These are phyloP conservation scores for Petrea volubilis DNA, from an alignment of 257 asterid genomes.

Conservation along the genomic window DNA sequence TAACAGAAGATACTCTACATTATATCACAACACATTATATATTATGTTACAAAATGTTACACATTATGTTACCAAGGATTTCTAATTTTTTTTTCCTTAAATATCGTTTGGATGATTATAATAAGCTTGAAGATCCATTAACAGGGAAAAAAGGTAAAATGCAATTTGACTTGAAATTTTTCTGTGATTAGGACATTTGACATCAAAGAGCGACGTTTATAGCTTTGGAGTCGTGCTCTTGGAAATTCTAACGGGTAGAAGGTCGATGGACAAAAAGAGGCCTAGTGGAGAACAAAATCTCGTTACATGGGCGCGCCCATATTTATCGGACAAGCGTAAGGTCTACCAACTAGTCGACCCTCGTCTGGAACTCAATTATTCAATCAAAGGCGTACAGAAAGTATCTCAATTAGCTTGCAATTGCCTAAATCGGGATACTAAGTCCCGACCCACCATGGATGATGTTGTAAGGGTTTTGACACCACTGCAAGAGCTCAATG, in stretches of 20 bases:
- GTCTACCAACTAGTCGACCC: slow-evolving; percentile 88
- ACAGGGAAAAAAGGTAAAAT: no score
- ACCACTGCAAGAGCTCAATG: slow-evolving; percentile 73
- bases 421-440: slow-evolving; percentile 80
- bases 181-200: slow-evolving; percentile 93
- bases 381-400: slow-evolving; percentile 80
- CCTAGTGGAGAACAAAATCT: slow-evolving; percentile 93
- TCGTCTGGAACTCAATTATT: slow-evolving; percentile 78
- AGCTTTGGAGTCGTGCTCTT: slow-evolving; percentile 92
- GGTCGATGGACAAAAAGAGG: slow-evolving; percentile 92
- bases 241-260: slow-evolving; percentile 83
- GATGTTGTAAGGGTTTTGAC: slow-evolving; percentile 74
- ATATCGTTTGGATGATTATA: no score
- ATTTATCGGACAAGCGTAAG: slow-evolving; percentile 79
- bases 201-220: slow-evolving; percentile 88
- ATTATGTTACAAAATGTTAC: no score
- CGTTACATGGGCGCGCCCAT: slow-evolving; percentile 89
- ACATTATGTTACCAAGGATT: no score
- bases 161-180: no score
- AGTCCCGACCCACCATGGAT: slow-evolving; percentile 87
- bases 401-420: slow-evolving; percentile 65
- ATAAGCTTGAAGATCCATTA: no score
- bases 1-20: no score
- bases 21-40: no score
- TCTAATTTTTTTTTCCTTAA: no score